phyloP scores from a whole-genome alignment of 306 rosid genomes.

The Glycine soja region DNA sequence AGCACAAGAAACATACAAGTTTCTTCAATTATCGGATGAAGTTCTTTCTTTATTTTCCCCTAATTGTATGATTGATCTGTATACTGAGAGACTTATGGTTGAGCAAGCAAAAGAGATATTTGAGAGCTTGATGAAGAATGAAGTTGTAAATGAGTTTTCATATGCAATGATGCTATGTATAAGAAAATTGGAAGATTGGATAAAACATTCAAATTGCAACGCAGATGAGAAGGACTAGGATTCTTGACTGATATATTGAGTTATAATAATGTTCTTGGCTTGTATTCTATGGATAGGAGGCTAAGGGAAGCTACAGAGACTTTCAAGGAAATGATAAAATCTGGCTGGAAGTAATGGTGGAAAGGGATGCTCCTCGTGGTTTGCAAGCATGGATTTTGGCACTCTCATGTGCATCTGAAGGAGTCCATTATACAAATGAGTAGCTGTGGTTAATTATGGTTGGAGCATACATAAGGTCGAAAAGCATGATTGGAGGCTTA shows the following conservation, averaged over 20 bases:
- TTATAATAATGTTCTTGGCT: conserved; percentile 69
- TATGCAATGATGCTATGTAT: no score
- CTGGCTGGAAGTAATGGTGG: conserved; percentile 65
- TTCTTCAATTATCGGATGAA: no score
- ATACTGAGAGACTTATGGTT: no score
- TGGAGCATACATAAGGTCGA: conserved; percentile 12
- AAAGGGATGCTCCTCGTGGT: conserved; percentile 60
- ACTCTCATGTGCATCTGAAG: conserved; percentile 59
- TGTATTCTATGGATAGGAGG: conserved; percentile 69
- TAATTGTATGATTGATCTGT: no score
- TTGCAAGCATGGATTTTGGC: conserved; percentile 68
- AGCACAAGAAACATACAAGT: no score
- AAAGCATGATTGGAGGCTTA: conserved; percentile 2
- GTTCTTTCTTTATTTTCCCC: no score
- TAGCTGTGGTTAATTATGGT: conserved; percentile 28
- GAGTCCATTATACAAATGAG: conserved; percentile 42
- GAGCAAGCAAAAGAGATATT: no score
- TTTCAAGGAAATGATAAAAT: conserved; percentile 66
- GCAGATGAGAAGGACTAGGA: no score
- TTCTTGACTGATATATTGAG: conserved; percentile 67
- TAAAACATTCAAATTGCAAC: no score
- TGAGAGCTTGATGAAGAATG: no score
- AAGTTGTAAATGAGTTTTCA: no score
- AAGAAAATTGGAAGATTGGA: no score
- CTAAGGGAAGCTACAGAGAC: conserved; percentile 64